Percentiles rank a stretch among this genome's conserved stretches.
These are phyloP conservation scores for Thelonectria rubi DNA, from an alignment of 2,329 filamentous ascomycete genomes.

Conservation along the genomic window DNA sequence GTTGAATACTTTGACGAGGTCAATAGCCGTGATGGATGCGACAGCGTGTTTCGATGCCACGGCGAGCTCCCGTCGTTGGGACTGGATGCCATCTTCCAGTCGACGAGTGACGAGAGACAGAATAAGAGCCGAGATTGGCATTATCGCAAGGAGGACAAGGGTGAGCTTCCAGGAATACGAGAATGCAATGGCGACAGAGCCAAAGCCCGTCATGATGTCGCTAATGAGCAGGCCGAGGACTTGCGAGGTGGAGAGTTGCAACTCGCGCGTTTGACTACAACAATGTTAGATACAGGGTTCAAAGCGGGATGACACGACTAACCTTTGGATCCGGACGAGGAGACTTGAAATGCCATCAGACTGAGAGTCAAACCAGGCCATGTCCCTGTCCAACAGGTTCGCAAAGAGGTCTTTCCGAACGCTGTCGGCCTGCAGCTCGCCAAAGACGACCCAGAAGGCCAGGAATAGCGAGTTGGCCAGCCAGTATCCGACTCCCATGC, in stretches of 20 bases:
- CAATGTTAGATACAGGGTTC: neutral
- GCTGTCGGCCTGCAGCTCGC: slow-evolving; percentile 78
- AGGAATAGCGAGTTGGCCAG: slow-evolving; percentile 73
- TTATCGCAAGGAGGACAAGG: slow-evolving; percentile 76
- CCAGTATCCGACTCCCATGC: slow-evolving; percentile 73
- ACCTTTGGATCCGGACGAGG: slow-evolving; percentile 78
- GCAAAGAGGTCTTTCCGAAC: slow-evolving; percentile 73
- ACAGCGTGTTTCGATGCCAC: slow-evolving; percentile 76
- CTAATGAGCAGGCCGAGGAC: slow-evolving; percentile 76
- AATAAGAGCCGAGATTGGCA: slow-evolving; percentile 72
- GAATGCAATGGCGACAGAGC: slow-evolving; percentile 76
- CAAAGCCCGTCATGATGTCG: slow-evolving; percentile 69
- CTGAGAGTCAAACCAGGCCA: slow-evolving; percentile 83
- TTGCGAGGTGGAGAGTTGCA: slow-evolving; percentile 83
- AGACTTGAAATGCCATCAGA: slow-evolving; percentile 77
- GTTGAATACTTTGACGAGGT: slow-evolving; percentile 88
- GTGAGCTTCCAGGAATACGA: slow-evolving; percentile 87
- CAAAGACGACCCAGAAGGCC: slow-evolving; percentile 77
- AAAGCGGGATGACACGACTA: slow-evolving; percentile 43
- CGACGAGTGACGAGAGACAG: slow-evolving; percentile 68
- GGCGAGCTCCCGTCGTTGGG: slow-evolving; percentile 73
- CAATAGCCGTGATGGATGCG: slow-evolving; percentile 77
- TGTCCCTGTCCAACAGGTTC: slow-evolving; percentile 74
- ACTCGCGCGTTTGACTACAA: slow-evolving; percentile 78
- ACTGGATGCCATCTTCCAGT: slow-evolving; percentile 72